Conservation (phyloP, 768 basidiomycete species). For the Kondoa subrosea region DNA sequence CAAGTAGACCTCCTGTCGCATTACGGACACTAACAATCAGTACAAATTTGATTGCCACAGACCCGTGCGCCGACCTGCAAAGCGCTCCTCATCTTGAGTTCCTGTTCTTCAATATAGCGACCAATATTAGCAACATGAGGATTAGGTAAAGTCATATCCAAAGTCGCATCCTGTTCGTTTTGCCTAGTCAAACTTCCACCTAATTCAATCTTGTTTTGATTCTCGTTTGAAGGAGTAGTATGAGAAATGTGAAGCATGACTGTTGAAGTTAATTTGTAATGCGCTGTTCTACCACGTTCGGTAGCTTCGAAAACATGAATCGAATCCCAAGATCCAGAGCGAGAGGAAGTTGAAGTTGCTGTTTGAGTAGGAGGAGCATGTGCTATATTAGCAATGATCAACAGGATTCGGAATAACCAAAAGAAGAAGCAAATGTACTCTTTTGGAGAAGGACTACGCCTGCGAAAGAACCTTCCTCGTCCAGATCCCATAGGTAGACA, state of each 20-base stretch:
- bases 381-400: neutral
- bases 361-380: neutral
- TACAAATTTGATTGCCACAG: neutral
- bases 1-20: slow-evolving; percentile 27
- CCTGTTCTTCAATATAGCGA: slow-evolving; percentile 93
- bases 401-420: neutral
- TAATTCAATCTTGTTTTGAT: slow-evolving; percentile 55
- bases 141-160: slow-evolving; percentile 29
- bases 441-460: slow-evolving; percentile 95
- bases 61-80: slow-evolving; percentile 39
- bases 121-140: slow-evolving; percentile 91
- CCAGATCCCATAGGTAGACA: slow-evolving; percentile 94
- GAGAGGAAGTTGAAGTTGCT: slow-evolving; percentile 34
- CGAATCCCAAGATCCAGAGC: slow-evolving; percentile 87
- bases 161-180: slow-evolving; percentile 21
- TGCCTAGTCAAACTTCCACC: slow-evolving; percentile 88
- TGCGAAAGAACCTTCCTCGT: slow-evolving; percentile 68
- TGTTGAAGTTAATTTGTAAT: slow-evolving; percentile 93
- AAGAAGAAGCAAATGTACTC: slow-evolving; percentile 40
- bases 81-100: slow-evolving; percentile 94
- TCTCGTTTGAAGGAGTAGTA: slow-evolving; percentile 31
- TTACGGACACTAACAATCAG: neutral
- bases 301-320: slow-evolving; percentile 92
- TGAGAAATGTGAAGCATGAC: slow-evolving; percentile 77
- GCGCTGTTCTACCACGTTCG: slow-evolving; percentile 78